Base-by-base conservation (phyloP, 805 yeast species). In the Monosporozyma unispora region DNA sequence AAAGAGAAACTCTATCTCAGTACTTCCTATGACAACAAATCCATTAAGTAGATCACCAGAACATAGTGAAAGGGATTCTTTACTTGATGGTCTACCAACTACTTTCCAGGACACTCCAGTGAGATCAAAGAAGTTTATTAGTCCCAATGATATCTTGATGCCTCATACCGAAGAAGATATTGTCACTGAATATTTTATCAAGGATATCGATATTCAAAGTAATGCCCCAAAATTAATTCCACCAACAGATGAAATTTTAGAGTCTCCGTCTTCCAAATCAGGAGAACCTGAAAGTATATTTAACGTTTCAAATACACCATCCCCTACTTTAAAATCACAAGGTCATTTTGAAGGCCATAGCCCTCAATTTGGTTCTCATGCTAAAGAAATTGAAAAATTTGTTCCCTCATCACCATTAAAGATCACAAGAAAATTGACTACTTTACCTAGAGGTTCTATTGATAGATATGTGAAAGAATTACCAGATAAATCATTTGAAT, bases 391-490 rank as follows among this genome's bases (percentile, higher is more conserved):
- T 19, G 46, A 44, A n/a, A 33, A 23, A 10, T 28, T 29, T 2
- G 14, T 44, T 9, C 37, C 42, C 9, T 12, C 16, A 9, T 62
- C 63, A 43, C 66, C 66, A 2, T 27, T 51, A 12, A 61, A 61
- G 43, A 61, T 61, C 2, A 63, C 67, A 2, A 54, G 60, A 42
- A 64, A 63, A 47, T 57, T 59, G n/a, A 57, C 66, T 0, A 64
- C 68, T n/a, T 49, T 90, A 28, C 96, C 96, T 19, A 88, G 93
- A 3, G 97, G 97, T 3, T 84, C 87, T 45, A 78, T 90, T 41
- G 98, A 91, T 63, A 78, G 77, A 50, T 87, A 83, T 59, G 83
- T 91, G 66, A 77, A 75, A 47, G 96, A 95, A 1, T 89, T 96
- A 6, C 84, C 85, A 55, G 78, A 84, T 45, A 84, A 82, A 52